Evolutionary conservation across 768 basidiomycete genomes (phyloP), one percentile per base, ranked within the genome.

Genomic region (Termitomyces sp.): DNA sequence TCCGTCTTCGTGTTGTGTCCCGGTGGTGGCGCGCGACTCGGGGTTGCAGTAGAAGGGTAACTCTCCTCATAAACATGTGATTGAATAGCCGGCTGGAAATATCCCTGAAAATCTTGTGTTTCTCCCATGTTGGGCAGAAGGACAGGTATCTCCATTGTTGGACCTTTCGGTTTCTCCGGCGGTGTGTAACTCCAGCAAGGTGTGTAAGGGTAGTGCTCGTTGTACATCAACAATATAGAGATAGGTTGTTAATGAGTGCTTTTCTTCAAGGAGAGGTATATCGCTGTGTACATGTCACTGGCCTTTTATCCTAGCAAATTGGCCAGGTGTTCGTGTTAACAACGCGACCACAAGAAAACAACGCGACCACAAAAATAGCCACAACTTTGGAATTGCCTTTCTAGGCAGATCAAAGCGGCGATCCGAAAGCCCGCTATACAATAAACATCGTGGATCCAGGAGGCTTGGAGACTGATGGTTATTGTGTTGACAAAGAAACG

Each of bases 111-210:
- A 7, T 12, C 5, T 55, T 43, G 40, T 9, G 29, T 55, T 43
- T 17, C 17, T 43, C 40, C 29, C 7, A 32, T n/a, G 37, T 43
- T 32, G 31, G 31, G 29, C 40, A 3, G 55, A 34, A 32, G n/a
- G 12, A 45, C 42, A 45, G 31, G 31, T 56, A 34, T 45, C 31
- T 56, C 45, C 11, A 45, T 43, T n/a, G 31, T 45, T 42, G 54
- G 29, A 31, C 17, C 42, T 12, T 55, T 42, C 42, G 54, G 31
- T 32, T 56, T 20, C 12, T 15, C n/a, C 9, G 42, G 42, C n/a
- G 42, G 42, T 32, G 42, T 56, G 31, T 56, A 56, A 31, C n/a
- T 20, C 55, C 55, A 56, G 42, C 55, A 56, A 43, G 31, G 32
- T 34, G 55, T 56, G 10, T 32, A 14, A 14, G 55, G 38, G 42